Evolutionary conservation across 1,284 basidiomycete species (phyloP).

Genomic region (Sporisorium scitamineum): DNA sequence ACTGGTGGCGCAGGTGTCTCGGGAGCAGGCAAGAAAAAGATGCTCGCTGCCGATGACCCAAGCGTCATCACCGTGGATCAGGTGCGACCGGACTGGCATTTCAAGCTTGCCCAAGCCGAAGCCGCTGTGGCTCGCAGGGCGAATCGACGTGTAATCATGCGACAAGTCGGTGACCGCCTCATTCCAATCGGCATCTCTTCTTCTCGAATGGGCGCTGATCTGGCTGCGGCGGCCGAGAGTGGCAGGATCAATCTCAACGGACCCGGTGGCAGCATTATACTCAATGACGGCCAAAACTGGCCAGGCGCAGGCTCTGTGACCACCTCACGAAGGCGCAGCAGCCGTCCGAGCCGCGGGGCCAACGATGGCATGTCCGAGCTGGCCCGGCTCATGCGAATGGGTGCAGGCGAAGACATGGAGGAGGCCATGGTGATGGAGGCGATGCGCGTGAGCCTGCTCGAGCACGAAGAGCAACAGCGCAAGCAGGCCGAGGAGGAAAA

Average conservation of each 20-base stretch:
- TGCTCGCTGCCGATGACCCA: conserved; percentile 51
- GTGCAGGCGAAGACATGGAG: conserved; percentile 84
- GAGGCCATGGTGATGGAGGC: conserved; percentile 99
- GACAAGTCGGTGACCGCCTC: conserved; percentile 95
- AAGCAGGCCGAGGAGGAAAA: conserved; percentile 65
- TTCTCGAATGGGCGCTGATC: conserved; percentile 70
- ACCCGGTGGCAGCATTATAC: conserved; percentile 67
- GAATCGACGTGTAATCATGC: conserved; percentile 96
- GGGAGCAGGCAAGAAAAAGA: conserved; percentile 45
- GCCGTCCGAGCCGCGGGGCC: conserved; percentile 38
- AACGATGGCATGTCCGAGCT: conserved; percentile 71
- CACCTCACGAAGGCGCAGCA: conserved; percentile 45
- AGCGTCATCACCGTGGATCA: conserved; percentile 62
- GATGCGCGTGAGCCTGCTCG: conserved; percentile 92
- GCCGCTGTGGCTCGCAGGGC: conserved; percentile 72
- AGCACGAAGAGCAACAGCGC: conserved; percentile 77
- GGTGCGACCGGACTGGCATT: conserved; percentile 66
- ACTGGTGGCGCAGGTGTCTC: conserved; percentile 33
- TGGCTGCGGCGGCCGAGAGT: conserved; percentile 53
- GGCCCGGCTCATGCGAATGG: conserved; percentile 87
- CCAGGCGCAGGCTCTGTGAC: conserved; percentile 23
- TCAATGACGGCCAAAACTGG: conserved; percentile 58
- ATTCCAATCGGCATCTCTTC: conserved; percentile 93
- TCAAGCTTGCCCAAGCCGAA: conserved; percentile 59
- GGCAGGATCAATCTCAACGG: conserved; percentile 56